phyloP scores from a whole-genome alignment of 2,329 filamentous ascomycete genomes.

The Aspergillus sojae region DNA sequence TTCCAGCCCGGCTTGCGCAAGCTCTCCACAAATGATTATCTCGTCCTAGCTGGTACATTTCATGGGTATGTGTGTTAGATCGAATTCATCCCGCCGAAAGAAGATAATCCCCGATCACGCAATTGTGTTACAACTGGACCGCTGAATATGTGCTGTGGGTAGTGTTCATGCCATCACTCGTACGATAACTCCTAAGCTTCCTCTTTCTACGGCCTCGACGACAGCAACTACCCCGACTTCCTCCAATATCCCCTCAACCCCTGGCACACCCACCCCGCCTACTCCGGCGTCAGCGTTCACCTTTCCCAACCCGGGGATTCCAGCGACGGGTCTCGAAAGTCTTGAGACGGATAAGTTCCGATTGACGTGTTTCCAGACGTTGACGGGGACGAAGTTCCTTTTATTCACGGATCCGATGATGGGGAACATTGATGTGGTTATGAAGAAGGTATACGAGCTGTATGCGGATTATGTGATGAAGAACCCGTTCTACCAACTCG shows the following conservation, averaged over 20 bases:
- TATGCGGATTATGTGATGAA: constrained; percentile 99
- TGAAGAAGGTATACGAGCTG: constrained; percentile 86
- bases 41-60: constrained; percentile 95
- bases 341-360: constrained; percentile 94
- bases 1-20: constrained; percentile 87
- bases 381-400: constrained; percentile 93
- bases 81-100: background rate
- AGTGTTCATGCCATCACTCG: constrained; percentile 68
- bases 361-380: constrained; percentile 91
- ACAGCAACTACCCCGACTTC: constrained; percentile 23
- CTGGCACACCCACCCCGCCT: constrained; percentile 35
- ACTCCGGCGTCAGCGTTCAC: constrained; percentile 29
- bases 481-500: constrained; percentile 96
- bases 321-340: constrained; percentile 75
- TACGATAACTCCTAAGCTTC: constrained; percentile 52
- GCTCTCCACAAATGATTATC: constrained; percentile 92
- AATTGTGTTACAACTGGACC: background rate
- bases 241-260: constrained; percentile 26
- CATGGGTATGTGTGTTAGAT: constrained; percentile 69
- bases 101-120: background rate
- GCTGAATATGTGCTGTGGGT: background rate
- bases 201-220: constrained; percentile 38
- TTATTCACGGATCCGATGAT: constrained; percentile 91
- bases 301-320: constrained; percentile 34
- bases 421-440: constrained; percentile 78